phyloP scores from a whole-genome alignment of 2,329 filamentous ascomycete species.

The Raffaelea deltoideospora region DNA sequence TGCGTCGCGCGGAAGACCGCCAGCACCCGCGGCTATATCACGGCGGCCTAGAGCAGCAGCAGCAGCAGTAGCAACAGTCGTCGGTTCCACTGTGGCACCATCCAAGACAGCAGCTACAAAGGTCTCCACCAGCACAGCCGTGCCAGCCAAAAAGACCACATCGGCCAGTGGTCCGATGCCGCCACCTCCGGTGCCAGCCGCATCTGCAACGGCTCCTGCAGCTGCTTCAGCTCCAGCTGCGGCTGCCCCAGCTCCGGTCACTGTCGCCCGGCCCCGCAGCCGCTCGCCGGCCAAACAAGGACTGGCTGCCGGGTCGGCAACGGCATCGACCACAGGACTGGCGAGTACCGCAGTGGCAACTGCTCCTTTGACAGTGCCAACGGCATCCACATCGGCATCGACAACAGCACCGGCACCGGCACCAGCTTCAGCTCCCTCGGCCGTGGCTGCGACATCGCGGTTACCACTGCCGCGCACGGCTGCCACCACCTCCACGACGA shows the following conservation, averaged over 20 bases:
- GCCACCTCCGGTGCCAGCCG: too few relatives aligned
- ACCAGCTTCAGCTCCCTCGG: too few relatives aligned
- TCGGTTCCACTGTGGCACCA: too few relatives aligned
- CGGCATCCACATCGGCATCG: too few relatives aligned
- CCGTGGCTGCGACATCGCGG: slow-evolving; percentile 2
- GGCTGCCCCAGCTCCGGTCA: neutral
- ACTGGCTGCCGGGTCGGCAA: neutral
- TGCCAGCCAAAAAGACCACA: neutral
- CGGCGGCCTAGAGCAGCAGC: too few relatives aligned
- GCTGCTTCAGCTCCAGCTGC: slow-evolving; percentile 1
- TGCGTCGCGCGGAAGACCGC: neutral
- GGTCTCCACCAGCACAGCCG: neutral
- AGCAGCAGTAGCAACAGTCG: neutral
- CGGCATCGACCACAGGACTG: too few relatives aligned
- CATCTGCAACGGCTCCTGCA: slow-evolving; percentile 6
- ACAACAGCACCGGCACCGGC: neutral
- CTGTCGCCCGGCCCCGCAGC: slow-evolving; percentile 2
- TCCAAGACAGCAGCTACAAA: neutral
- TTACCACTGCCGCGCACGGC: slow-evolving; percentile 12
- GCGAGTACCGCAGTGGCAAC: too few relatives aligned
- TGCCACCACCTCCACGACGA: slow-evolving; percentile 12
- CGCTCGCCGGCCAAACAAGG: slow-evolving; percentile 7
- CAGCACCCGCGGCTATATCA: too few relatives aligned
- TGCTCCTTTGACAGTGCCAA: too few relatives aligned
- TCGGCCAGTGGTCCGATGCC: neutral